Evolutionary conservation across 495 filamentous ascomycete genomes (phyloP).

Genomic region (Aspergillus wentii): DNA sequence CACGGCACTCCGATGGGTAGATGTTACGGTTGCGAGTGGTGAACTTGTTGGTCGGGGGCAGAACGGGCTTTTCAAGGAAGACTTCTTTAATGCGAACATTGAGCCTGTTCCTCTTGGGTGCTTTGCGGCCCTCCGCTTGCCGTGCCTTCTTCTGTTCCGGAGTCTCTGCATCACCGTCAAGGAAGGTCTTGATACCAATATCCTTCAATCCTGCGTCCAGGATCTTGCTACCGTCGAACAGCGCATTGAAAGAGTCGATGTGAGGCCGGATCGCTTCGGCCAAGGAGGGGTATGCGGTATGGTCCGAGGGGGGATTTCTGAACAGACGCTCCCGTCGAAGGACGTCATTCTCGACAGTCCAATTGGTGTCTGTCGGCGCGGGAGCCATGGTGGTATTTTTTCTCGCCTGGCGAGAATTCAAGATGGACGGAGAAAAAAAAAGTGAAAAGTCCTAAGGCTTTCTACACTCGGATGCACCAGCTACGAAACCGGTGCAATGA

Average conservation of each 20-base stretch:
- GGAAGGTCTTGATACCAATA: conserved; percentile 81
- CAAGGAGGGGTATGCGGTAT: conserved; percentile 81
- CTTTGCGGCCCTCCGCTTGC: conserved; percentile 37
- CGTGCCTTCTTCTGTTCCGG: conserved; percentile 35
- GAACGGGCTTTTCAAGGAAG: conserved; percentile 67
- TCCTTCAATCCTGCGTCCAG: conserved; percentile 75
- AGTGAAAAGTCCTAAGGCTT: conserved; percentile 9
- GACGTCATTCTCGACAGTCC: conserved; percentile 79
- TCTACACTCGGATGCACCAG: conserved; percentile 1
- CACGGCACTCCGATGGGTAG: conserved; percentile 87
- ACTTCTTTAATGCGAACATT: conserved; percentile 70
- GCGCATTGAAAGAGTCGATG: conserved; percentile 92
- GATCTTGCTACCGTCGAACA: conserved; percentile 66
- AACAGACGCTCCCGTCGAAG: conserved; percentile 82
- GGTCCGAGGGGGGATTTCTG: conserved; percentile 77
- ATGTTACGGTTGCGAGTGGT: conserved; percentile 73
- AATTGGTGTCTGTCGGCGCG: conserved; percentile 61
- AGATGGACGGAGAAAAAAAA: conserved; percentile 12
- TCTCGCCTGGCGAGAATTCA: too few relatives aligned
- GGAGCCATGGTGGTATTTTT: conserved; percentile 35
- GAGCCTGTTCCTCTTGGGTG: conserved; percentile 62
- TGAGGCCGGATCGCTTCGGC: conserved; percentile 81
- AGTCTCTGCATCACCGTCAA: conserved; percentile 64
- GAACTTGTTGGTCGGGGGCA: conserved; percentile 77
- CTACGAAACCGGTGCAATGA: conserved; percentile 1